A percentile compares a stretch with the other conserved stretches of the same genome.
Evolutionary conservation across 192 early-diverging fungal species (phyloP).

Genomic region (Coemansia sp.): DNA sequence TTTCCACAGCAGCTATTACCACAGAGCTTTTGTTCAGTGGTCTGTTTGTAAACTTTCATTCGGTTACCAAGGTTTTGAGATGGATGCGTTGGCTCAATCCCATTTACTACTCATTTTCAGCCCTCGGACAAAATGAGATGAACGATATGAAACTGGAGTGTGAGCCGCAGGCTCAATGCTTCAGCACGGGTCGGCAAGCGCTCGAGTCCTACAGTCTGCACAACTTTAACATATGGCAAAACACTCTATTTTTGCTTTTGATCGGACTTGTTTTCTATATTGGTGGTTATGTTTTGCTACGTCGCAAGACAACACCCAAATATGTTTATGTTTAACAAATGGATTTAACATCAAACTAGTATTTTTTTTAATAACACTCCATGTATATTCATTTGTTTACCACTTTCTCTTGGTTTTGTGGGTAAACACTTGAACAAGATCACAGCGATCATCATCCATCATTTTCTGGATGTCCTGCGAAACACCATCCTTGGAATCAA

Average conservation of each 20-base stretch:
- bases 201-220: constrained; percentile 39
- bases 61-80: constrained; percentile 39
- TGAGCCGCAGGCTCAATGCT: constrained; percentile 24
- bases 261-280: constrained; percentile 22
- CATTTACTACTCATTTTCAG: constrained; percentile 47
- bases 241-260: constrained; percentile 27
- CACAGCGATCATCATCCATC: constrained; percentile 21
- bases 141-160: constrained; percentile 34
- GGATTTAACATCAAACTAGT: not conserved
- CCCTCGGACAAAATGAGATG: constrained; percentile 53
- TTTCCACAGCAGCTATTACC: constrained; percentile 37
- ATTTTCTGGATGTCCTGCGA: constrained; percentile 5
- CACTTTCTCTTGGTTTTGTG: constrained; percentile 34
- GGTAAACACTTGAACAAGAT: constrained; percentile 40
- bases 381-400: constrained; percentile 14
- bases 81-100: constrained; percentile 56
- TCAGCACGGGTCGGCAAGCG: constrained; percentile 30
- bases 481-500: constrained; percentile 6
- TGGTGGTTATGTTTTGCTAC: constrained; percentile 34
- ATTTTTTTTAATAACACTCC: constrained; percentile 7
- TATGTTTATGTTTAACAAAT: constrained; percentile 23
- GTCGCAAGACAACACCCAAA: constrained; percentile 51
- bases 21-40: constrained; percentile 52
- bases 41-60: constrained; percentile 41
- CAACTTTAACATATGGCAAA: constrained; percentile 30